A percentile compares a stretch with the other conserved stretches of the same genome.
phyloP scores from a whole-genome alignment of 1,284 basidiomycete genomes.

The Ceratobasidium sp. region DNA sequence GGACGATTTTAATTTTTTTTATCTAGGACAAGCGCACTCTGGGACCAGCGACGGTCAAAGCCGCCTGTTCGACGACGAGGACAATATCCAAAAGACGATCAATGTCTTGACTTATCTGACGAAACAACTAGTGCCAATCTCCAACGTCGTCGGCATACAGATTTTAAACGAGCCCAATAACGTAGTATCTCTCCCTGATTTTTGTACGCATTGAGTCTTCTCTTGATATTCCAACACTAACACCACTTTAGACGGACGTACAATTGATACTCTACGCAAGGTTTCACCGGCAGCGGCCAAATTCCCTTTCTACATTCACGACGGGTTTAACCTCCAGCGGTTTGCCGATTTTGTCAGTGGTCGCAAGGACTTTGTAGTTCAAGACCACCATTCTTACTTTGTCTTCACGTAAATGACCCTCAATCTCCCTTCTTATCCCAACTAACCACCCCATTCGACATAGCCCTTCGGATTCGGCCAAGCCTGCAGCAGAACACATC shows the following conservation, averaged over 20 bases:
- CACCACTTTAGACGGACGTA: constrained; percentile 61
- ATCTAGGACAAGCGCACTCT: constrained; percentile 73
- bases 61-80: constrained; percentile 67
- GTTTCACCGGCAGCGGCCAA: constrained; percentile 62
- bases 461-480: constrained; percentile 59
- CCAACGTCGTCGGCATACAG: constrained; percentile 83
- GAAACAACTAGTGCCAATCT: constrained; percentile 69
- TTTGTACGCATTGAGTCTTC: constrained; percentile 62
- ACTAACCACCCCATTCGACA: too few species aligned
- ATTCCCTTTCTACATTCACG: constrained; percentile 81
- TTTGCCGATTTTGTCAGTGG: constrained; percentile 69
- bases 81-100: constrained; percentile 72
- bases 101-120: constrained; percentile 70
- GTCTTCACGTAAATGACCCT: constrained; percentile 16
- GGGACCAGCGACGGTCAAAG: constrained; percentile 75
- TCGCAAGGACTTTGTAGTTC: constrained; percentile 77
- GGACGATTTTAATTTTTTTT: too few species aligned
- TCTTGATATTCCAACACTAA: not conserved
- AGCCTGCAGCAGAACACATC: constrained; percentile 67
- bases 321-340: constrained; percentile 75
- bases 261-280: constrained; percentile 68
- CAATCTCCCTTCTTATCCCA: not conserved
- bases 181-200: constrained; percentile 63
- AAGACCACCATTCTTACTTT: constrained; percentile 76
- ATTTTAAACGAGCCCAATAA: constrained; percentile 80